Conservation (phyloP, 148 eudicot genomes). For the Fallopia convolvulus region DNA sequence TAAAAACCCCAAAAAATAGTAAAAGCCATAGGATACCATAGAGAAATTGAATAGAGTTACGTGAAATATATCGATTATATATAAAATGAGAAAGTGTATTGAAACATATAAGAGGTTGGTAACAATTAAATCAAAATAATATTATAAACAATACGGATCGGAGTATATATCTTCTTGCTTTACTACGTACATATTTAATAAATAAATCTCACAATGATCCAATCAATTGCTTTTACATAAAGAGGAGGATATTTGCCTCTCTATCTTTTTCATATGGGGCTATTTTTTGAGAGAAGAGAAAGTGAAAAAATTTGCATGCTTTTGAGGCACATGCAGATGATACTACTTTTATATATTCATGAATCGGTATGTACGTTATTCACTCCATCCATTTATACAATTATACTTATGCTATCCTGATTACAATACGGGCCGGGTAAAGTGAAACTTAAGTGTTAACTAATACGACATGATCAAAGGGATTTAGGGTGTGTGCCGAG, state of each 20-base stretch:
- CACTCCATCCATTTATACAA: background rate
- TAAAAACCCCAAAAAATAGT: too few species aligned
- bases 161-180: too few species aligned
- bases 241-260: background rate
- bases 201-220: background rate
- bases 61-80: too few species aligned
- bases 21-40: too few species aligned
- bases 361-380: background rate
- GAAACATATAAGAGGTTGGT: too few species aligned
- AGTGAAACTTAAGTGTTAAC: background rate
- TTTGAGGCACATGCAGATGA: conserved; percentile 9
- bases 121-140: too few species aligned
- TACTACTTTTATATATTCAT: background rate
- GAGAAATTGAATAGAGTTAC: too few species aligned
- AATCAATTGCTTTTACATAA: conserved; percentile 4
- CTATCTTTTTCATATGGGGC: background rate
- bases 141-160: too few species aligned
- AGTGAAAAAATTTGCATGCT: background rate
- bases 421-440: background rate
- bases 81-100: too few species aligned
- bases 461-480: too few species aligned
- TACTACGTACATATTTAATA: too few species aligned
- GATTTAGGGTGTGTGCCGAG: too few species aligned
- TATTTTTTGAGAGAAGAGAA: conserved; percentile 4
- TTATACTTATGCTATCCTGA: background rate